phyloP scores from a whole-genome alignment of 2,329 filamentous ascomycete genomes.

The Huntiella bhutanensis region DNA sequence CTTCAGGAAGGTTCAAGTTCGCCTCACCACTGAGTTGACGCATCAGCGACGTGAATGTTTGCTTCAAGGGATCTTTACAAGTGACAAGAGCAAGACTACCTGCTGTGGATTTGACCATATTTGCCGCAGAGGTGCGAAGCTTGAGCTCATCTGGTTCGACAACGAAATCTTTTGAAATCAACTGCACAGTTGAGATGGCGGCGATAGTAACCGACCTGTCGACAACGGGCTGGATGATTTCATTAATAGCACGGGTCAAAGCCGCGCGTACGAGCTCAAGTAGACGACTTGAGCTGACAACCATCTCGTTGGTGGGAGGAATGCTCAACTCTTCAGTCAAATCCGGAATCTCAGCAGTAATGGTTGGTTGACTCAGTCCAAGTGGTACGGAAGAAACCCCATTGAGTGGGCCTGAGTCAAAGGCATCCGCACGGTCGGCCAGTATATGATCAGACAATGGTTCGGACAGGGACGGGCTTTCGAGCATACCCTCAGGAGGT shows the following conservation, averaged over 20 bases:
- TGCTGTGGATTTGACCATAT: slow-evolving; percentile 85
- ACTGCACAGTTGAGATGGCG: slow-evolving; percentile 85
- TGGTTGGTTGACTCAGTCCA: slow-evolving; percentile 57
- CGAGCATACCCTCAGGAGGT: slow-evolving; percentile 69
- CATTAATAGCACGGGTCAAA: slow-evolving; percentile 74
- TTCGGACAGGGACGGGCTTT: slow-evolving; percentile 29
- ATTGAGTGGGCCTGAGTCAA: slow-evolving; percentile 66
- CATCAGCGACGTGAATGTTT: slow-evolving; percentile 96
- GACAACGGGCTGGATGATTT: slow-evolving; percentile 94
- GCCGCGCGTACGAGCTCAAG: slow-evolving; percentile 68
- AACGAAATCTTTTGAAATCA: slow-evolving; percentile 90
- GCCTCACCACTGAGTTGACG: slow-evolving; percentile 49
- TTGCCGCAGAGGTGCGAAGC: slow-evolving; percentile 69
- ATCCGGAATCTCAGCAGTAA: slow-evolving; percentile 68
- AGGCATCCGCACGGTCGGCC: slow-evolving; percentile 56
- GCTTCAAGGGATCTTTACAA: slow-evolving; percentile 87
- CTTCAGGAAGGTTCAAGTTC: slow-evolving; percentile 72
- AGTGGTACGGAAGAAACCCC: slow-evolving; percentile 49
- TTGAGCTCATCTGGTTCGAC: slow-evolving; percentile 82
- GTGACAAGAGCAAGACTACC: slow-evolving; percentile 93
- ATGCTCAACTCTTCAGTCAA: slow-evolving; percentile 62
- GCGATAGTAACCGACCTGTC: slow-evolving; percentile 96
- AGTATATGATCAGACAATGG: slow-evolving; percentile 39
- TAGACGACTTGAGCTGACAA: slow-evolving; percentile 49
- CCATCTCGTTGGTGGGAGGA: slow-evolving; percentile 62